These are phyloP conservation scores for Nemophila menziesii DNA, from an alignment of 257 asterid species.

Conservation along the genomic window DNA sequence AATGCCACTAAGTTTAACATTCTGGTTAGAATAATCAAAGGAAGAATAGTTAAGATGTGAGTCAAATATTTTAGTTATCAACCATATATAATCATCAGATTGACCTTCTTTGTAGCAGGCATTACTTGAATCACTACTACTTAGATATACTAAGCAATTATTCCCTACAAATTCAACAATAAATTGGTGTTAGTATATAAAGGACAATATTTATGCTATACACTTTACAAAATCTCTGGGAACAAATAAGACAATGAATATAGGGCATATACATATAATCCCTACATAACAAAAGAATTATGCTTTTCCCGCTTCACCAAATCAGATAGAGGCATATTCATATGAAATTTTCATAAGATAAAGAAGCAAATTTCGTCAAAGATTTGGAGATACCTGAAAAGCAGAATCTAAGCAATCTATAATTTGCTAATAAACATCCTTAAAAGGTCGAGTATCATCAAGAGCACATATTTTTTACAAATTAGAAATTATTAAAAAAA, in stretches of 20 bases:
- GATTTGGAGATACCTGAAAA: not conserved
- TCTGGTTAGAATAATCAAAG: constrained; percentile 22
- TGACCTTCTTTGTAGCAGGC: constrained; percentile 2
- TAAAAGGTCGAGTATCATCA: too few species aligned
- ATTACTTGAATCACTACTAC: not conserved
- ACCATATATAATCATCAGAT: not conserved
- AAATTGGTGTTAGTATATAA: not conserved
- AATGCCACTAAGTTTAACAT: constrained; percentile 30
- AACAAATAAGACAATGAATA: too few species aligned
- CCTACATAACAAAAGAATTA: too few species aligned
- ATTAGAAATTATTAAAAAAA: too few species aligned
- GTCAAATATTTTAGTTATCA: not conserved
- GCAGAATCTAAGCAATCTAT: not conserved
- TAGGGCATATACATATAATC: too few species aligned
- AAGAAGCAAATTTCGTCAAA: too few species aligned
- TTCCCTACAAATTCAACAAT: constrained; percentile 1
- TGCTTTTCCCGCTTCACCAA: too few species aligned
- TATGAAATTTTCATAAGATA: not conserved
- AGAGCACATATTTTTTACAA: too few species aligned
- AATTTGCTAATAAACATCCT: too few species aligned
- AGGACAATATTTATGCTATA: too few species aligned
- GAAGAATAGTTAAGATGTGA: not conserved
- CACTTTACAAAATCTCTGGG: too few species aligned
- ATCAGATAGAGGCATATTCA: not conserved
- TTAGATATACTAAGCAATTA: constrained; percentile 2